Evolutionary conservation across 179 eudicot genomes (phyloP), one percentile per base, ranked within the genome.

Genomic region (Dionaea muscipula): DNA sequence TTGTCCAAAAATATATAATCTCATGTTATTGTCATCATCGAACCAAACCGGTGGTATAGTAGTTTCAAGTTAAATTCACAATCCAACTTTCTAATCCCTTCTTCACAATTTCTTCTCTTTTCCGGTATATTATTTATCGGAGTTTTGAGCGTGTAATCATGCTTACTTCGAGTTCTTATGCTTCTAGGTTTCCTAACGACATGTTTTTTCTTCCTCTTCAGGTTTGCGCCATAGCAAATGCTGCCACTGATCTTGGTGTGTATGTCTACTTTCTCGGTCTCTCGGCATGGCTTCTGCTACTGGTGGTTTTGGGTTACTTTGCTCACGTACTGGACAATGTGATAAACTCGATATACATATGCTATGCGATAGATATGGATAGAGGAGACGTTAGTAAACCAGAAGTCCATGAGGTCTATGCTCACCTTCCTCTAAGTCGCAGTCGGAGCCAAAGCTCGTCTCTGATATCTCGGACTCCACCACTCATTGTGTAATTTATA

Each of bases 311-410:
- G 18, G 85, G 95, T 17, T 88, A 72, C 67, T 81, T 93, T 20
- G 81, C 79, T 23, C 86, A 79, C 39, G 71, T 85, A 38, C 79
- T 93, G 45, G 96, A 93, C 58, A 68, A 85, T 31, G 96, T 93
- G 38, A 85, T 93, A 0, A 96, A 88, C 61, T 75, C 99, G 0
- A 77, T 93, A 10, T 93, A 93, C 35, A 71, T 93, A 14, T 93
- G 99, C 73, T 93, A 88, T 47, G 99, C 96, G 33, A 81, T 93
- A 25, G 99, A 93, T 66, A 68, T 86, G 51, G 99, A 93, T 73
- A 57, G 82, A 56, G 99, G 94, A 11, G 95, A 93, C 27, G 95
- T 88, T 47, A 71, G 77, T 48, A 93, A 85, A 66, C 77, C 83
- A 36, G 90, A 85, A n/a, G 84, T 83, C 45, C 99, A 93, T 49